Percentiles rank a stretch among this genome's conserved stretches.
Conservation (phyloP, 208 protist genomes). For the Naegleria lovaniensis region DNA sequence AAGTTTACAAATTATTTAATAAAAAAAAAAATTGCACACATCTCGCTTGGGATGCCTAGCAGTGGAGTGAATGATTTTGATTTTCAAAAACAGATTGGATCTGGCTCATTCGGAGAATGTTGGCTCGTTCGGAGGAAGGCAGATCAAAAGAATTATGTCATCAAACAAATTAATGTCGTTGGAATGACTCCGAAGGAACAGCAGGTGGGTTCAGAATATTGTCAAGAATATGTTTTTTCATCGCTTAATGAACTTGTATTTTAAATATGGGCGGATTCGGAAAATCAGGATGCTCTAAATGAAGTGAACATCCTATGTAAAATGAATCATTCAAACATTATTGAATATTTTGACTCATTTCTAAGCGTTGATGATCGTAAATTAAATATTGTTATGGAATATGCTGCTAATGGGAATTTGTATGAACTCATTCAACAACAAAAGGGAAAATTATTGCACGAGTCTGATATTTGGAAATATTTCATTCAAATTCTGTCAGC, state of each 20-base stretch:
- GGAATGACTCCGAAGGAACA: background rate
- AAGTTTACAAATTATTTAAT: too few species aligned
- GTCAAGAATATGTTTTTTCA: too few species aligned
- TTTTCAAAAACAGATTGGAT: background rate
- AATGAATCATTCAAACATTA: background rate
- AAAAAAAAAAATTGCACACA: too few species aligned
- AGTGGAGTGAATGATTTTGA: background rate
- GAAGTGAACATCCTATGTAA: background rate
- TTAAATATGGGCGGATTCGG: too few species aligned
- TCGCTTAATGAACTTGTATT: too few species aligned
- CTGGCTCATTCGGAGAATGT: background rate
- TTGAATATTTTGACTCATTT: background rate
- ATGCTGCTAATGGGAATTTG: background rate
- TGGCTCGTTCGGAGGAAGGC: background rate
- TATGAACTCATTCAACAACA: background rate
- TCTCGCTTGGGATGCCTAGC: background rate
- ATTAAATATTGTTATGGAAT: conserved; percentile 5
- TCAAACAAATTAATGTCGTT: background rate
- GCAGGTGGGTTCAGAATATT: too few species aligned
- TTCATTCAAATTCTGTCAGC: background rate
- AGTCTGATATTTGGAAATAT: background rate
- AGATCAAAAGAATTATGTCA: background rate
- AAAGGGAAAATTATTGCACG: background rate
- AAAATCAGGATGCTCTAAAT: background rate
- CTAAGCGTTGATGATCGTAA: background rate